A percentile compares a stretch with the other conserved stretches of the same genome.
Conservation (phyloP, 1,284 basidiomycete genomes). For the Trametes hirsuta region DNA sequence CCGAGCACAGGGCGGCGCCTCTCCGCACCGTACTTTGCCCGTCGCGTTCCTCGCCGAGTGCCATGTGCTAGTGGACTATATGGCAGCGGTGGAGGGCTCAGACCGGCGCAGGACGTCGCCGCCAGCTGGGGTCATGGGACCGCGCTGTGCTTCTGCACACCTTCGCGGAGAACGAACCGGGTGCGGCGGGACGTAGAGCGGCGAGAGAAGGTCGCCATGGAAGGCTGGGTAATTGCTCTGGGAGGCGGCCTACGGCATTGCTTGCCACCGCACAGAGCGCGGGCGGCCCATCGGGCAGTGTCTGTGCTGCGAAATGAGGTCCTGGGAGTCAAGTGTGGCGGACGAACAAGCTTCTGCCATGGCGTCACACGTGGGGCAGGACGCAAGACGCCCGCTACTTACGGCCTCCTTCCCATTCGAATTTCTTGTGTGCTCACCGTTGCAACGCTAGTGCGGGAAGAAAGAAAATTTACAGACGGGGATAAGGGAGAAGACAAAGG, state of each 20-base stretch:
- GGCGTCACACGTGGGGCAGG: no score
- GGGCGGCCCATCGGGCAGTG: slow-evolving; percentile 5
- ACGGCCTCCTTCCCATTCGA: no score
- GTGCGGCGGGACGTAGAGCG: slow-evolving; percentile 14
- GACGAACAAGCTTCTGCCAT: no score
- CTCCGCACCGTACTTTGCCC: slow-evolving; percentile 1
- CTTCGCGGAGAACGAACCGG: slow-evolving; percentile 15
- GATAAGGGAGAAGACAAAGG: no score
- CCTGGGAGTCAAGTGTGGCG: not conserved
- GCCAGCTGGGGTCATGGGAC: slow-evolving; percentile 18
- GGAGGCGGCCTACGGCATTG: slow-evolving; percentile 2
- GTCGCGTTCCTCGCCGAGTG: not conserved
- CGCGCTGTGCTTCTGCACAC: slow-evolving; percentile 10
- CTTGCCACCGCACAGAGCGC: slow-evolving; percentile 1
- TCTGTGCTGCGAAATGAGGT: not conserved
- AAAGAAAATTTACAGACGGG: no score
- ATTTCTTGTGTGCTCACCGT: no score
- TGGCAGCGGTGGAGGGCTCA: not conserved
- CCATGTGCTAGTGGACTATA: not conserved
- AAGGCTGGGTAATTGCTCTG: not conserved
- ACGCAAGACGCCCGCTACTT: no score
- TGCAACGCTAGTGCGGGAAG: no score
- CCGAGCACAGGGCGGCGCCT: not conserved
- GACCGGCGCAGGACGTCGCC: slow-evolving; percentile 14
- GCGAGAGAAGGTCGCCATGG: slow-evolving; percentile 5